These are phyloP conservation scores for Chrysopogon serrulatus DNA, from an alignment of 176 grass and related monocot species.

Conservation along the genomic window DNA sequence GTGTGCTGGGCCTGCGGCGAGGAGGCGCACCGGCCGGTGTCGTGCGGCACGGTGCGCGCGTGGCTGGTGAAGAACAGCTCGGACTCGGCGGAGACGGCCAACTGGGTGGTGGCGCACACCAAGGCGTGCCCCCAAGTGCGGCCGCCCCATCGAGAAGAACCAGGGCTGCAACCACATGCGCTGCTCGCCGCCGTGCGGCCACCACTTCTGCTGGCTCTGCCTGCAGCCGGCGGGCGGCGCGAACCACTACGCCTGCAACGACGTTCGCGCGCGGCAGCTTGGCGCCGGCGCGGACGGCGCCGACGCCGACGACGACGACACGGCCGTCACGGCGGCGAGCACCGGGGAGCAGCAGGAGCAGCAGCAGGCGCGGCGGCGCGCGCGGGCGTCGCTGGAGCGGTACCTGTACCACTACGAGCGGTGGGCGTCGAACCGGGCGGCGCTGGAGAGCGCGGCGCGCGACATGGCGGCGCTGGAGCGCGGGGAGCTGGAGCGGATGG, in stretches of 20 bases:
- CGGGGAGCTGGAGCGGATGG: background rate
- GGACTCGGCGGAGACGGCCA: background rate
- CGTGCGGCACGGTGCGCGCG: constrained; percentile 9
- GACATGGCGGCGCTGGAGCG: background rate
- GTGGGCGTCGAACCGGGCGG: background rate
- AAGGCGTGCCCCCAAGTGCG: background rate
- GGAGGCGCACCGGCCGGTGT: constrained; percentile 35
- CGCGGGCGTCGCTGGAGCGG: background rate
- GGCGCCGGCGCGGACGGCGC: background rate
- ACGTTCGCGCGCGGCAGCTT: background rate
- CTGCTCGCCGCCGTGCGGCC: background rate
- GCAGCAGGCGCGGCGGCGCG: background rate
- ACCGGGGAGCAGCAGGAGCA: too few species aligned
- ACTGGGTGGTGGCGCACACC: background rate
- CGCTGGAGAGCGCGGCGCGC: background rate
- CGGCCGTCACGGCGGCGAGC: background rate
- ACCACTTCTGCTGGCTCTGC: background rate
- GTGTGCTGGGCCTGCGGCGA: constrained; percentile 32
- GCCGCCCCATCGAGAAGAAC: background rate
- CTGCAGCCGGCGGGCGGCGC: background rate
- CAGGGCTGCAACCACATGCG: background rate
- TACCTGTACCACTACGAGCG: constrained; percentile 33
- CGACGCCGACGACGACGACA: background rate
- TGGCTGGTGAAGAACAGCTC: constrained; percentile 22
- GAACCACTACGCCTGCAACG: background rate